phyloP scores from a whole-genome alignment of 768 basidiomycete species.

The Mycena rosella region DNA sequence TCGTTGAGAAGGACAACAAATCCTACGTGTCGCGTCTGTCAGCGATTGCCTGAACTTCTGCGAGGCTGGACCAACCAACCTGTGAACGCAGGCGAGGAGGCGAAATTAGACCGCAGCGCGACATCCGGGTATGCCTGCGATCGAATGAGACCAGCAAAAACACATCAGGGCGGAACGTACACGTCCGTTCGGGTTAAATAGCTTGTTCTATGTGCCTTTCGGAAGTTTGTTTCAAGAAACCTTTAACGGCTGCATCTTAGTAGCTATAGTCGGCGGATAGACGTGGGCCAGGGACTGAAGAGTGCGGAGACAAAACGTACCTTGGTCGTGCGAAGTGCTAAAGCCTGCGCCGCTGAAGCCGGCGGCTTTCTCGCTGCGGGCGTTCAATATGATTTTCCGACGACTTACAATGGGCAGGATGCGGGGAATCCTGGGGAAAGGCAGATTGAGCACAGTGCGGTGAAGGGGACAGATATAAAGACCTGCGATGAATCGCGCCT shows the following conservation, averaged over 20 bases:
- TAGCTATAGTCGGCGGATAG: conserved; percentile 40
- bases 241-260: conserved; percentile 49
- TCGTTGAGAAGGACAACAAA: conserved; percentile 76
- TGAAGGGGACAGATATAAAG: background rate
- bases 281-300: background rate
- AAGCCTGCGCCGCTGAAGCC: conserved; percentile 55
- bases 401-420: conserved; percentile 36
- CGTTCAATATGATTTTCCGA: background rate
- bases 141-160: background rate
- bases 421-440: conserved; percentile 29
- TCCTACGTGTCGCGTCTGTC: conserved; percentile 49
- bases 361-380: conserved; percentile 29
- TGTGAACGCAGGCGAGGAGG: conserved; percentile 46
- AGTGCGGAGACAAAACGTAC: background rate
- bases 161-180: conserved; percentile 16
- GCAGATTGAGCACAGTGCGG: background rate
- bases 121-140: conserved; percentile 47
- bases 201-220: conserved; percentile 40
- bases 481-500: conserved; percentile 37
- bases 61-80: conserved; percentile 19
- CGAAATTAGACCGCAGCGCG: conserved; percentile 42
- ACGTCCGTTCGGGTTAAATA: conserved; percentile 45
- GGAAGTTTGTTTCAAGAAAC: conserved; percentile 43
- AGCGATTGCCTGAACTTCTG: conserved; percentile 41
- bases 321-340: conserved; percentile 51